Evolutionary conservation across 441 rosid genomes (phyloP).

Genomic region (Corymbia citriodora): DNA sequence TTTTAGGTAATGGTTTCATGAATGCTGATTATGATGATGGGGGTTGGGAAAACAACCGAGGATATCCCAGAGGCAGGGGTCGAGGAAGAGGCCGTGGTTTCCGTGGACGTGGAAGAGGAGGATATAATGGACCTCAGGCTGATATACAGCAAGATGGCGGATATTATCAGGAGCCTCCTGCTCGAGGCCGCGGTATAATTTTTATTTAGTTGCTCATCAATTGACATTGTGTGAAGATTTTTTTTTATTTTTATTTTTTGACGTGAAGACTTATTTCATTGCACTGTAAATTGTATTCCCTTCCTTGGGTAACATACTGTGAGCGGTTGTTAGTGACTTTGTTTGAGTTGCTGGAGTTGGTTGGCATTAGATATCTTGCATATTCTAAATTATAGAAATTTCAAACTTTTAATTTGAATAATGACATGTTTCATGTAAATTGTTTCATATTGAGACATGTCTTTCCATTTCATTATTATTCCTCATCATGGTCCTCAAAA

Average conservation of each 20-base stretch:
- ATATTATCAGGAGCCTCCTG: slow-evolving; percentile 54
- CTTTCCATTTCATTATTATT: not conserved
- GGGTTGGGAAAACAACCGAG: slow-evolving; percentile 58
- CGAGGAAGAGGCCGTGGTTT: slow-evolving; percentile 72
- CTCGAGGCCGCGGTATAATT: slow-evolving; percentile 33
- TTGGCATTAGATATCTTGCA: not conserved
- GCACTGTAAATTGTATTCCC: not conserved
- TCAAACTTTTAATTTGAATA: not conserved
- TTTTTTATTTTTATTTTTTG: no score
- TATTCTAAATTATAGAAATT: not conserved
- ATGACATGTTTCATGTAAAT: not conserved
- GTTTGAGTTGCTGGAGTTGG: not conserved
- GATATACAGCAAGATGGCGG: slow-evolving; percentile 71
- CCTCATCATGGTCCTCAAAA: not conserved
- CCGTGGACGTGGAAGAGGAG: slow-evolving; percentile 85
- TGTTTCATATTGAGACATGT: not conserved
- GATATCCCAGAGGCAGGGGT: slow-evolving; percentile 56
- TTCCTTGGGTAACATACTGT: not conserved
- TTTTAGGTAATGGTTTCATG: slow-evolving; percentile 54
- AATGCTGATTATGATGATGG: slow-evolving; percentile 70
- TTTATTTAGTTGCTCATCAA: not conserved
- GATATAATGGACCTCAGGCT: slow-evolving; percentile 47
- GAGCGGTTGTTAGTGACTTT: not conserved
- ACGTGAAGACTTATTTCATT: not conserved
- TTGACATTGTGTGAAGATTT: not conserved